Evolutionary conservation across 768 basidiomycete genomes (phyloP).

Genomic region (Kwoniella bestiolae): DNA sequence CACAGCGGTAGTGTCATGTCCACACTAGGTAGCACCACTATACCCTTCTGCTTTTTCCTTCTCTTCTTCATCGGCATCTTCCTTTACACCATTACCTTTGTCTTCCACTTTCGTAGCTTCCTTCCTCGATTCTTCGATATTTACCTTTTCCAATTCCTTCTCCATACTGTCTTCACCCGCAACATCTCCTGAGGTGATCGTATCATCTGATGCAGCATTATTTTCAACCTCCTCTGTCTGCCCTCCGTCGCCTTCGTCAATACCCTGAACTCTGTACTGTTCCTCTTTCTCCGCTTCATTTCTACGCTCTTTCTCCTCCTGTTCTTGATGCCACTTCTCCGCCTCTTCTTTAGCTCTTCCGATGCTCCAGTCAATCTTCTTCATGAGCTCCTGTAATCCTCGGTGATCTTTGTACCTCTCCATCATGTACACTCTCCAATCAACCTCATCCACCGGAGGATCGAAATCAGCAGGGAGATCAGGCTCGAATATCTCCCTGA

Average conservation of each 20-base stretch:
- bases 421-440: slow-evolving; percentile 11
- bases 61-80: no score
- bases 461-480: slow-evolving; percentile 3
- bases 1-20: no score
- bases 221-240: background rate
- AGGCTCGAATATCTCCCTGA: slow-evolving; percentile 2
- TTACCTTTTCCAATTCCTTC: no score
- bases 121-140: no score
- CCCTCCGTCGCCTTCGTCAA: background rate
- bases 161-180: no score
- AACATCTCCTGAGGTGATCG: no score
- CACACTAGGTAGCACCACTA: no score
- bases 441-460: slow-evolving; percentile 1
- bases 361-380: background rate
- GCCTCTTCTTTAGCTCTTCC: background rate
- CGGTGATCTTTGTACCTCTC: slow-evolving; percentile 6
- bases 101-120: no score
- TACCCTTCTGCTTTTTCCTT: no score
- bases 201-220: background rate
- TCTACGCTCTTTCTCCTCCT: background rate
- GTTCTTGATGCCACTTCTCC: background rate
- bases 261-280: background rate
- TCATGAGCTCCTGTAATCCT: background rate
- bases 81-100: no score
- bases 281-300: background rate